Percentiles rank a stretch among this genome's conserved stretches.
phyloP scores from a whole-genome alignment of 1,284 basidiomycete genomes.

The Cutaneotrichosporon mucoides region DNA sequence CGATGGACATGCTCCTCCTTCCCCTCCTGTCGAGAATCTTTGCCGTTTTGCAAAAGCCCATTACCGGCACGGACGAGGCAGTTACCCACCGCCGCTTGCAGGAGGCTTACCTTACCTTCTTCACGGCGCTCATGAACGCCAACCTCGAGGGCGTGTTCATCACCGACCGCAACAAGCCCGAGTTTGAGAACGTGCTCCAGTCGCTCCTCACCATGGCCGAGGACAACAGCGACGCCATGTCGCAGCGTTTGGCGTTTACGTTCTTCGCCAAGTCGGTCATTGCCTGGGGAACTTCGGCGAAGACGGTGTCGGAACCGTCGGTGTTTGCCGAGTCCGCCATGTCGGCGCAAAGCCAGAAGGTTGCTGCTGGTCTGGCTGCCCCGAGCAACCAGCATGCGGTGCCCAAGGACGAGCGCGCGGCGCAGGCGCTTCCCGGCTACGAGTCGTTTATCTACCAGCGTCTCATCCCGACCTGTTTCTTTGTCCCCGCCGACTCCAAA shows the following conservation, averaged over 20 bases:
- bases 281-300: conserved; percentile 68
- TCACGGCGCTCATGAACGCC: conserved; percentile 76
- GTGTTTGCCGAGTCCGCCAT: conserved; percentile 41
- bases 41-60: conserved; percentile 72
- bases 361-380: conserved; percentile 39
- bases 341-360: conserved; percentile 46
- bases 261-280: conserved; percentile 68
- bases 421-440: conserved; percentile 75
- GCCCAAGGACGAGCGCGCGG: conserved; percentile 38
- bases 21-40: conserved; percentile 83
- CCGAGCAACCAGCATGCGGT: conserved; percentile 40
- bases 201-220: conserved; percentile 60
- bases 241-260: conserved; percentile 74
- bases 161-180: conserved; percentile 69
- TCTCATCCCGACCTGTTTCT: conserved; percentile 76
- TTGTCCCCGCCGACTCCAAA: conserved; percentile 68
- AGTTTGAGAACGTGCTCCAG: conserved; percentile 72
- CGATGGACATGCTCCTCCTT: conserved; percentile 84
- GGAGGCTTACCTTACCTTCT: conserved; percentile 79
- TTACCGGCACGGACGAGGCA: conserved; percentile 86
- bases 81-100: conserved; percentile 80
- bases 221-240: conserved; percentile 66
- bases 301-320: conserved; percentile 38
- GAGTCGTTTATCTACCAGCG: conserved; percentile 89
- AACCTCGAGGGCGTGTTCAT: conserved; percentile 77